Evolutionary conservation across 2,329 filamentous ascomycete species (phyloP), one percentile per base, ranked within the genome.

Genomic region (Plectosphaerella plurivora): DNA sequence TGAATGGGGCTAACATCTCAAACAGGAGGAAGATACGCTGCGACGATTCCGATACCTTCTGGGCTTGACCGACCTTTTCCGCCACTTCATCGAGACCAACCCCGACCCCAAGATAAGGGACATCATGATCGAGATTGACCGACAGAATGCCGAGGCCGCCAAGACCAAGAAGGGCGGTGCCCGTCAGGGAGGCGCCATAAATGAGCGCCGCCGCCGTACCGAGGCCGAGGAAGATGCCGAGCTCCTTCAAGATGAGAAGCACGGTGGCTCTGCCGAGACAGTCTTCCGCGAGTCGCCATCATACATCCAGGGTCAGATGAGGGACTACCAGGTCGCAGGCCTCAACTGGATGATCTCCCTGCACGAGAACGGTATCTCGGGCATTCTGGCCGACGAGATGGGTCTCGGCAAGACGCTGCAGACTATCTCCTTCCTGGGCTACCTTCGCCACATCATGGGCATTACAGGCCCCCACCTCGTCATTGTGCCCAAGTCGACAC

Each of bases 151-250:
- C 12, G 89, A 91, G 60, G 81, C 84, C 28, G 76, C 78, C 39
- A 87, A 81, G 57, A 78, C 78, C 10, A 91, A 90, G 70, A 92
- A 91, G 61, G 86, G 82, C 39, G 83, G 83, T 50, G 79, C 84
- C 55, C 87, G 93, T 60, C 89, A 95, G 69, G 92, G 93, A 53
- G 93, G 93, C 53, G 91, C 92, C 33, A 83, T 81, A 53, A 87
- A 80, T 48, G 89, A 90, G 52, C 82, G 91, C 58, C 84, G 87
- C 60, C 86, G 94, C 63, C 87, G 93, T 65, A 99, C 94, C 2
- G 94, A 99, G 70, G 92, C 96, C 63, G 94, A 99, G 68, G 94
- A 99, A 76, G 94, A 99, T 65, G 94, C 92, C 2, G 95, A 99
- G 72, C 76, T 87, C 35, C 71, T 87, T 55, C 83, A 91, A 61